Conservation (phyloP, 1,284 basidiomycete genomes). For the Tilletia walkeri region DNA sequence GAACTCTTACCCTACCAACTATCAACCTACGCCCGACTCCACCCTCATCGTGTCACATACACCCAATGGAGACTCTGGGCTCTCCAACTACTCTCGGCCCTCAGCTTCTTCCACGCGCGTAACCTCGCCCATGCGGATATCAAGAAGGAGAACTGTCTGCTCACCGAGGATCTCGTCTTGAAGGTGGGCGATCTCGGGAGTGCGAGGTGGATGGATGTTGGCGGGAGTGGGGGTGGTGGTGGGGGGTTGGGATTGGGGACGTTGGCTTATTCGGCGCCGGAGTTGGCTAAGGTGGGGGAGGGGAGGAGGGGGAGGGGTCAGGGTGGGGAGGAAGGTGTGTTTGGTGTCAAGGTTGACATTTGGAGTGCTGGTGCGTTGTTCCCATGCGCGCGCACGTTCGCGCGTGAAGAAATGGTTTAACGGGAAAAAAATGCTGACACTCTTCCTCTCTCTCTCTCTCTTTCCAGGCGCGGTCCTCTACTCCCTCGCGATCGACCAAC, state of each 20-base stretch:
- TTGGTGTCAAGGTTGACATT: constrained; percentile 35
- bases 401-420: too few relatives aligned
- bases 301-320: not conserved
- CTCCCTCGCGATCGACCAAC: constrained; percentile 46
- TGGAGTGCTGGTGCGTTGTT: constrained; percentile 28
- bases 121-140: constrained; percentile 53
- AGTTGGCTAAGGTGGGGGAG: constrained; percentile 32
- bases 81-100: constrained; percentile 33
- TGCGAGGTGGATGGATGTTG: constrained; percentile 38
- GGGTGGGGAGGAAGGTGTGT: not conserved
- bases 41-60: constrained; percentile 34
- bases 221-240: not conserved
- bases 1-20: constrained; percentile 49
- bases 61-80: constrained; percentile 49
- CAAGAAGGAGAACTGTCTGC: constrained; percentile 53
- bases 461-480: constrained; percentile 53
- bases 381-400: too few relatives aligned
- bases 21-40: constrained; percentile 30
- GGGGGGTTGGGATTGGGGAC: constrained; percentile 41
- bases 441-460: not conserved
- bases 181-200: constrained; percentile 55
- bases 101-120: constrained; percentile 45
- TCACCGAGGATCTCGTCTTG: constrained; percentile 40
- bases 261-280: constrained; percentile 52
- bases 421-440: too few relatives aligned